Evolutionary conservation across 208 protist species (phyloP), one percentile per base, ranked within the genome.

Genomic region (Crithidia brevicula): DNA sequence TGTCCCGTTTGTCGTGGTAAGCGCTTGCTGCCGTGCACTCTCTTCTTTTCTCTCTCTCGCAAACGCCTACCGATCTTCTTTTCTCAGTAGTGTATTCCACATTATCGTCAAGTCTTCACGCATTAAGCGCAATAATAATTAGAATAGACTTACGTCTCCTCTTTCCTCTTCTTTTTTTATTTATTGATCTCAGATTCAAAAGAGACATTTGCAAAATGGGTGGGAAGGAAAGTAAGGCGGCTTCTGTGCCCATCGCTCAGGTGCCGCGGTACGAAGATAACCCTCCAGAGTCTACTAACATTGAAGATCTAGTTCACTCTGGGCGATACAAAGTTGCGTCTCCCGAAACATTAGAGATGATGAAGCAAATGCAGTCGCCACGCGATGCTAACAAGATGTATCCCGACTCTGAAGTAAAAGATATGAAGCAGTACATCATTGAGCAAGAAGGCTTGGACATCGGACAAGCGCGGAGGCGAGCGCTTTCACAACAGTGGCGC

Each of bases 361-460:
- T 94, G 83, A 78, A 85, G 49, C 82, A 83, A 38, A 90, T 94
- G 36, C 83, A 91, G 54, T 65, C 69, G 1, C 43, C 56, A n/a
- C 79, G 77, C 2, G 85, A 89, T 33, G 68, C 66, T 0, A 81
- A 81, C 54, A 90, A 87, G 52, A 83, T 87, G 65, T 88, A 88
- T 58, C 89, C 85, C 8, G 85, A 92, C 53, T 88, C 89, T 8
- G 80, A 90, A 18, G 72, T 92, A 1, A 88, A 86, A 27, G 82
- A 92, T 49, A 42, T 95, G n/a, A 83, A 78, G 53, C 79, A 89
- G 75, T 95, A 95, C 61, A 90, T 95, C 31, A 89, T 89, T 43
- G 89, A 95, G 57, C 85, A 92, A 40, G 89, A 95, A 45, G 89
- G 89, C 2, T 79, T 95, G 27, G 79, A 88, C 33, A 88, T 95